Base-by-base conservation (phyloP, 139 green algal species). In the Mesostigma viride region DNA sequence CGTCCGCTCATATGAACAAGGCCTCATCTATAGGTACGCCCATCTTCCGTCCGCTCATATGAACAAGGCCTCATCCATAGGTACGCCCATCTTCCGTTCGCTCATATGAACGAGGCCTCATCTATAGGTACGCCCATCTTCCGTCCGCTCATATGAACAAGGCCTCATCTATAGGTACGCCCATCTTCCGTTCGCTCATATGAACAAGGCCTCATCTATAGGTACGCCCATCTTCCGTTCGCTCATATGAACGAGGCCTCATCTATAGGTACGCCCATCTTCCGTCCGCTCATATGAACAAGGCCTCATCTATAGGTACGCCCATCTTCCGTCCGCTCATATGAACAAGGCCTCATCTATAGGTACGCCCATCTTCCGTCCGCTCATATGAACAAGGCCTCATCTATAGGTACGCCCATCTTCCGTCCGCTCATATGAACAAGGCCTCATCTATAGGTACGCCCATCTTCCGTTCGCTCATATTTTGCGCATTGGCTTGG, bases 41-140 rank as follows among this genome's bases (percentile, higher is more conserved):
- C 3, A 30, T 27, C 84, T 2, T 93, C 90, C 69, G 60, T 92
- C 70, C 71, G 76, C 58, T 86, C 94, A 80, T 74, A 89, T 63
- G 78, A 87, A 22, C 72, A 89, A 3, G 90, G 89, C 14, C 75
- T 89, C 48, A 90, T 99, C 75, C 97, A 98, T 82, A 82, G 70
- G 68, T 73, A 20, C 35, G 65, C 20, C 8, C 3, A 30, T 27
- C 84, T 2, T 93, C 90, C 69, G 60, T 92, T 70, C 71, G 76
- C 58, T 86, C 94, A 80, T 74, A 89, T 63, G 78, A 87, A 22
- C 72, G 88, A 3, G 90, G 89, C 14, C 75, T 89, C 48, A 90
- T 99, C 75, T 99, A 98, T 82, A 82, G 70, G 68, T 73, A 20
- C 35, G 65, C 20, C 8, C 3, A 30, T 27, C 45, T 24, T 8